These are phyloP conservation scores for Cadophora sp. DNA, from an alignment of 2,329 filamentous ascomycete species.

Conservation along the genomic window DNA sequence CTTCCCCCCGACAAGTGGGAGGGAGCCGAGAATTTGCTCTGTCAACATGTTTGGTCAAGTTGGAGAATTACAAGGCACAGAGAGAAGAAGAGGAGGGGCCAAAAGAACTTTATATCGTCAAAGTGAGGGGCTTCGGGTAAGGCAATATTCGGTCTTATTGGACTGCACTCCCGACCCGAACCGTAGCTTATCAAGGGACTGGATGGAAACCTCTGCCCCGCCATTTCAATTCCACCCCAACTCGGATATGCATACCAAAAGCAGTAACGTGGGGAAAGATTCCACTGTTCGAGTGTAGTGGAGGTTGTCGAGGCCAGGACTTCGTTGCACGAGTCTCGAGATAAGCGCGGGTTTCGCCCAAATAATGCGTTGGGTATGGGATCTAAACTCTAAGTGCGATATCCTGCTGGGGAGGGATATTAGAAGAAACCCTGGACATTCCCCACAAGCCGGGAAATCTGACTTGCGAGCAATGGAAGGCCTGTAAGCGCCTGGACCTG, in stretches of 20 bases:
- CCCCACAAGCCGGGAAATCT: too few species aligned
- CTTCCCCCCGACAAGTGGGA: constrained; percentile 39
- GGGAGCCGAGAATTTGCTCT: constrained; percentile 38
- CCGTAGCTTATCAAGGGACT: constrained; percentile 3
- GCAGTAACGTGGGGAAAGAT: constrained; percentile 32
- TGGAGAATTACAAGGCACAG: neutral
- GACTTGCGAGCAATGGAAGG: too few species aligned
- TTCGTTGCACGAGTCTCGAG: neutral
- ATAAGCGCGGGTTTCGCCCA: neutral
- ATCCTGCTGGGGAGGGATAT: too few species aligned
- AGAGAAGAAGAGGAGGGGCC: neutral
- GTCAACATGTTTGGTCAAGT: constrained; percentile 33
- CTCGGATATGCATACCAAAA: constrained; percentile 36
- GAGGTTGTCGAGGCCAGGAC: too few species aligned
- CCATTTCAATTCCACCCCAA: neutral
- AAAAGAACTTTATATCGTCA: neutral
- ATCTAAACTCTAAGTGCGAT: too few species aligned
- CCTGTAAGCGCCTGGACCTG: too few species aligned
- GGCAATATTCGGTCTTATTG: neutral
- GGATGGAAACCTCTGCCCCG: constrained; percentile 1
- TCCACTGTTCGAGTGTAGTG: neutral
- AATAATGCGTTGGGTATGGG: neutral
- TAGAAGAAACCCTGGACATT: too few species aligned
- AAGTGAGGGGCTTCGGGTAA: neutral
- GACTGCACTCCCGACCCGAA: neutral